Base-by-base conservation (phyloP, 768 basidiomycete species). In the Cystobasidium onofrii region DNA sequence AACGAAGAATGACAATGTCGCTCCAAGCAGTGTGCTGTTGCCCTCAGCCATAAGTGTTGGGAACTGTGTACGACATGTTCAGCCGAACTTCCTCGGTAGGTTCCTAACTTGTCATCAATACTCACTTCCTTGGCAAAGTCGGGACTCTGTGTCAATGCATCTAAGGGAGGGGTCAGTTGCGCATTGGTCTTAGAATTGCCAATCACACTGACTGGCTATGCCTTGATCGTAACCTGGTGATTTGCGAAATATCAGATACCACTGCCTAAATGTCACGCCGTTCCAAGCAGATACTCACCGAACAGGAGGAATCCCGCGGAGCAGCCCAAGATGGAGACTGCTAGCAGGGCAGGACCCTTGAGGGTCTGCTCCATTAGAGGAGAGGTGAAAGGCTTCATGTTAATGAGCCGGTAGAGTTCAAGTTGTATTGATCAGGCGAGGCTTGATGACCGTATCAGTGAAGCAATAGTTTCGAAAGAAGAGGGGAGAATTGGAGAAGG, bases 311-410 rank as follows among this genome's bases (percentile, higher is more conserved):
- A 67, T 13, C 65, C 65, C 2, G 65, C 65, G 10, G 65, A 67
- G 54, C 65, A 67, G n/a, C 65, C 65, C 43, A 67, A 12, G 29
- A 67, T 41, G 50, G 46, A 6, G 3, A 25, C 44, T 15, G 46
- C 46, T 36, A 67, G 44, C 6, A 67, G 65, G 12, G 65, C 20
- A 25, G 65, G 41, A 46, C 65, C 65, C 18, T 31, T 25, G 39
- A 67, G 44, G 65, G 65, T 67, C 27, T 27, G 12, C 65, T 67
- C 65, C 36, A 67, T 18, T 7, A 67, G 25, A n/a, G 65, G 65
- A 6, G 65, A 43, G 10, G 65, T 50, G 65, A 67, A 67, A 10
- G 65, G 65, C 50, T 67, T 67, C 65, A 67, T 67, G 15, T 39
- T 67, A n/a, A 29, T 20, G 46, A 20, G 3, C 18, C 46, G 46